Evolutionary conservation across 2,329 filamentous ascomycete genomes (phyloP).

Genomic region (Aspergillus oerlinghausenensis): DNA sequence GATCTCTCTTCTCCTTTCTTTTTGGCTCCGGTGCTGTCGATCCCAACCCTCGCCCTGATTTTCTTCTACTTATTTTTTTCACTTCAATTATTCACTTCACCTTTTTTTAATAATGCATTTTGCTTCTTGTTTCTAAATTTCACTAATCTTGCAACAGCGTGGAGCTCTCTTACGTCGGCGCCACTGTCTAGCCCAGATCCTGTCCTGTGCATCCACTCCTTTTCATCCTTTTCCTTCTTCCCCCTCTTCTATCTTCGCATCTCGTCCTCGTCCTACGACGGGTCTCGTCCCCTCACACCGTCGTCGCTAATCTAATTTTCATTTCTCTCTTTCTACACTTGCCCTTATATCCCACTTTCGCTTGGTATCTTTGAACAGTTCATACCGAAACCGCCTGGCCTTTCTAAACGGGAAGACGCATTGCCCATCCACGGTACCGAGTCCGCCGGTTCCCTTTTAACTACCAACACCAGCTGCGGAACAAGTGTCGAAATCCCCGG

Average conservation of each 20-base stretch:
- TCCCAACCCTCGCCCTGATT: neutral
- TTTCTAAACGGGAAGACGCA: neutral
- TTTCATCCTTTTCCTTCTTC: constrained; percentile 3
- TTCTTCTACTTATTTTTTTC: neutral
- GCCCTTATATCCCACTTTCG: neutral
- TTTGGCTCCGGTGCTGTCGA: neutral
- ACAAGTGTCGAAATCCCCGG: constrained; percentile 13
- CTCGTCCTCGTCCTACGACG: constrained; percentile 1
- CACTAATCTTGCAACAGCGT: neutral
- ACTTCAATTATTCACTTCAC: neutral
- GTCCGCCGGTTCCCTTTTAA: constrained; percentile 8
- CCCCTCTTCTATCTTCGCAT: constrained; percentile 2
- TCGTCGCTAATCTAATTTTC: neutral
- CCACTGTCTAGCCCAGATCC: constrained; percentile 9
- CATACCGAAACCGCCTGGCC: neutral
- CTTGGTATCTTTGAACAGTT: neutral
- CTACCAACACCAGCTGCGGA: constrained; percentile 11
- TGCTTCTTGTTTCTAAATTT: neutral
- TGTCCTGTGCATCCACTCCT: constrained; percentile 1
- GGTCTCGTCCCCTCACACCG: neutral
- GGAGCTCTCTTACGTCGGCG: neutral
- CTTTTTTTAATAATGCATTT: neutral
- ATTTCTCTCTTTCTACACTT: neutral
- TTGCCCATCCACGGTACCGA: constrained; percentile 18
- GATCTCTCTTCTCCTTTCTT: constrained; percentile 2